Evolutionary conservation across 2,329 filamentous ascomycete species (phyloP), one percentile per base, ranked within the genome.

Genomic region (Aureobasidium sp.): DNA sequence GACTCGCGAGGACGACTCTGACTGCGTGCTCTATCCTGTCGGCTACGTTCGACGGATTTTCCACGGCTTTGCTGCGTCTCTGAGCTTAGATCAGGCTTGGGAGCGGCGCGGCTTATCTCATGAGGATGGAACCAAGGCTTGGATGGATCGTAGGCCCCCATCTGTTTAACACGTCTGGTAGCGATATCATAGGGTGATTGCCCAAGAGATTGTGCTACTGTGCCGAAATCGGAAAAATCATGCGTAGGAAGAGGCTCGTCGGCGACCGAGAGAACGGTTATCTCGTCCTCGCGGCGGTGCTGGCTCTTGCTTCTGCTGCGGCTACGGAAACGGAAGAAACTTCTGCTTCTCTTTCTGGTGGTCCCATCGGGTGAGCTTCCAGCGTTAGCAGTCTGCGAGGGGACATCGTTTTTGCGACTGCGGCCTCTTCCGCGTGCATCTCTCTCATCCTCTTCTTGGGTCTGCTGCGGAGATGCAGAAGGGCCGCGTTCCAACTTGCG

Each of bases 151-250:
- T 54, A 42, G 5, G 67, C 14, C 59, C 49, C 55, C 59, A 50
- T 50, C n/a, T 61, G 51, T 44, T 66, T 65, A 14, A 62, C 39
- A 37, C 64, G 55, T 36, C 63, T 64, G 0, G 62, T 74, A 16
- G 77, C 74, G 41, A 74, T 70, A 59, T 79, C 77, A 63, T 78
- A 79, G 5, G 77, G 75, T 11, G 74, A 76, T 25, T 68, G 65
- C 27, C 78, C 78, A 0, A 79, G 69, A 5, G 75, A 70, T 11
- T 71, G 67, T 5, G 74, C 74, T 6, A 77, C 75, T 2, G 74
- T 76, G 16, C 72, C 75, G 39, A 78, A 71, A 63, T 78, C 70
- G 14, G 74, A 67, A 34, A 65, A 68, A 27, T 44, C 41, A n/a
- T 49, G 34, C n/a, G 67, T 59, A 39, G 67, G 61, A 30, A 63